phyloP scores from a whole-genome alignment of 495 filamentous ascomycete genomes.

The Hypoxylon lienhwacheense region DNA sequence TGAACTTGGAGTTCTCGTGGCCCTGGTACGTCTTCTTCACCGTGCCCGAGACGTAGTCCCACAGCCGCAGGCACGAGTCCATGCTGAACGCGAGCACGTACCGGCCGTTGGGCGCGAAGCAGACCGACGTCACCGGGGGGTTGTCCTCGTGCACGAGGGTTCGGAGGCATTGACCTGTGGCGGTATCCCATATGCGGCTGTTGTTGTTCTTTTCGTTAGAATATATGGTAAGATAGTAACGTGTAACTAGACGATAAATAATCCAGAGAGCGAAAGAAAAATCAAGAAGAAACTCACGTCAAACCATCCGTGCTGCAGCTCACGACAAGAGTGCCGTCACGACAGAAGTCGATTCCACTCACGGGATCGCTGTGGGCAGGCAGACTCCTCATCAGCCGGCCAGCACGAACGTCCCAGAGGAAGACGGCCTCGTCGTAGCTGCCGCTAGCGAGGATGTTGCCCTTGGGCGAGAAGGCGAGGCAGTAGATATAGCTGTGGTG shows the following conservation, averaged over 20 bases:
- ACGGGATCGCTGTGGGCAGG: conserved; percentile 96
- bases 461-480: conserved; percentile 91
- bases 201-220: conserved; percentile 6
- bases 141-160: conserved; percentile 97
- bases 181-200: conserved; percentile 92
- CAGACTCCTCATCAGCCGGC: conserved; percentile 79
- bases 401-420: conserved; percentile 90
- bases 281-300: conserved; percentile 56
- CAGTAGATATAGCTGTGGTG: conserved; percentile 97
- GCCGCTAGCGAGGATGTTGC: conserved; percentile 91
- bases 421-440: conserved; percentile 97
- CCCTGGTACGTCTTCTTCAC: conserved; percentile 98
- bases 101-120: conserved; percentile 90
- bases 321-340: conserved; percentile 87
- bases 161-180: conserved; percentile 90
- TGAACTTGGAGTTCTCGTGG: conserved; percentile 81
- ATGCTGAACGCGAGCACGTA: conserved; percentile 90
- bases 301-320: conserved; percentile 89
- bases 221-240: background rate
- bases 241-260: background rate
- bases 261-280: background rate
- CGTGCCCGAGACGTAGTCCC: conserved; percentile 85
- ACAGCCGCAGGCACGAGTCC: conserved; percentile 85
- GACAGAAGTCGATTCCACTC: conserved; percentile 86
- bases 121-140: conserved; percentile 83